phyloP scores from a whole-genome alignment of 2,329 filamentous ascomycete species.

The Aspergillus costaricaensis region DNA sequence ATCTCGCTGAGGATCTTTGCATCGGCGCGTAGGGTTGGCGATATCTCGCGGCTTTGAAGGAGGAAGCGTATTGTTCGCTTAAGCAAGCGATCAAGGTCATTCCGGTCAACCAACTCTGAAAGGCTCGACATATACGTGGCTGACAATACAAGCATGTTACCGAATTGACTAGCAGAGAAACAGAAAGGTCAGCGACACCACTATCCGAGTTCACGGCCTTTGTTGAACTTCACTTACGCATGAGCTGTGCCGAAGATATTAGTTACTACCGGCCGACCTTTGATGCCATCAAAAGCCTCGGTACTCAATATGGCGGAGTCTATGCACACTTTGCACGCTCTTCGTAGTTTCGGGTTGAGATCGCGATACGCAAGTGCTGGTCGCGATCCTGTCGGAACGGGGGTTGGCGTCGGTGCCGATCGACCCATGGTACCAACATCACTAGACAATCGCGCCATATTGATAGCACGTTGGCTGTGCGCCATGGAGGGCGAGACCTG shows the following conservation, averaged over 20 bases:
- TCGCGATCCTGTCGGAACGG: background rate
- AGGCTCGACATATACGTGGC: conserved; percentile 75
- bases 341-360: conserved; percentile 49
- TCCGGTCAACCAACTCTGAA: conserved; percentile 57
- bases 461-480: conserved; percentile 31
- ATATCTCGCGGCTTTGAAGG: conserved; percentile 66
- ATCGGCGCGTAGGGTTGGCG: conserved; percentile 73
- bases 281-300: conserved; percentile 70
- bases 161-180: conserved; percentile 74
- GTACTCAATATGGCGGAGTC: conserved; percentile 82
- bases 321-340: conserved; percentile 64
- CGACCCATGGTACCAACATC: conserved; percentile 37
- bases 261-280: conserved; percentile 76
- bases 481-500: conserved; percentile 40
- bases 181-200: conserved; percentile 25
- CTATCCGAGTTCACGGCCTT: background rate
- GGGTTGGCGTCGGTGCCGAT: conserved; percentile 5
- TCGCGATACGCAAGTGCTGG: conserved; percentile 24
- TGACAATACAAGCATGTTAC: conserved; percentile 87
- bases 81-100: conserved; percentile 63
- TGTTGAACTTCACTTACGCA: conserved; percentile 67
- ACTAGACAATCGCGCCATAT: conserved; percentile 36
- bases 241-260: conserved; percentile 95
- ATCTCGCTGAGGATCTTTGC: conserved; percentile 68
- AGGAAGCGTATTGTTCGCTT: conserved; percentile 76